These are phyloP conservation scores for Suhomyces kunorum DNA, from an alignment of 1,139 yeast genomes.

Conservation along the genomic window DNA sequence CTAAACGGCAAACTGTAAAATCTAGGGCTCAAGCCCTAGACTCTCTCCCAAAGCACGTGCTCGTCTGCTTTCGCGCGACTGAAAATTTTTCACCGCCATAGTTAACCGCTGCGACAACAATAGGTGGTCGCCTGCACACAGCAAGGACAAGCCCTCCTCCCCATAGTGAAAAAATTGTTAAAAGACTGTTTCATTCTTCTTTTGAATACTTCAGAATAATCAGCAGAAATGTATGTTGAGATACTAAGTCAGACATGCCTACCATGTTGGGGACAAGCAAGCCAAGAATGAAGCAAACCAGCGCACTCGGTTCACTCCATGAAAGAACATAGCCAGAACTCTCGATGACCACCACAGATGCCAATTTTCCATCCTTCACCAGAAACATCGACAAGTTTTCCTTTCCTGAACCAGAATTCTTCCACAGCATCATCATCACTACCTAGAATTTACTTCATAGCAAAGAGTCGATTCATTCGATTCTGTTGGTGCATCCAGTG, in stretches of 20 bases:
- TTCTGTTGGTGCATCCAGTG: too few relatives aligned
- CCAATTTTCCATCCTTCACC: too few relatives aligned
- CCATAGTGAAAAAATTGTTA: conserved; percentile 13
- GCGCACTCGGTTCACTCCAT: too few relatives aligned
- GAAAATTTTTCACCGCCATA: conserved; percentile 10
- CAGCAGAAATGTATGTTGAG: conserved; percentile 21
- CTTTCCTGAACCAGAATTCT: too few relatives aligned
- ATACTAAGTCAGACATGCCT: conserved; percentile 1
- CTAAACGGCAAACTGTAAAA: too few relatives aligned
- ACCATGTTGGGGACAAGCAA: background rate
- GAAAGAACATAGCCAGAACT: too few relatives aligned
- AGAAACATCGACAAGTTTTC: too few relatives aligned
- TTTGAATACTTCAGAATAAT: conserved; percentile 16
- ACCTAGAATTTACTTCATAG: too few relatives aligned
- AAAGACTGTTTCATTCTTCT: conserved; percentile 13
- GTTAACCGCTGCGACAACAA: conserved; percentile 1
- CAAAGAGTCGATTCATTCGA: too few relatives aligned
- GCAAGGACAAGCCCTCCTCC: conserved; percentile 4
- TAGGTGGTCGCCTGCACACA: conserved; percentile 10
- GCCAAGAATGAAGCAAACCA: background rate
- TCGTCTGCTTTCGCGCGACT: conserved; percentile 1
- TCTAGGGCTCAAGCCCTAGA: conserved; percentile 7
- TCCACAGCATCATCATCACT: too few relatives aligned
- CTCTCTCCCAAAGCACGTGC: background rate
- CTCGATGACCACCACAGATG: too few relatives aligned